Evolutionary conservation across 2,329 filamentous ascomycete species (phyloP).

Genomic region (Penicillium sp.): DNA sequence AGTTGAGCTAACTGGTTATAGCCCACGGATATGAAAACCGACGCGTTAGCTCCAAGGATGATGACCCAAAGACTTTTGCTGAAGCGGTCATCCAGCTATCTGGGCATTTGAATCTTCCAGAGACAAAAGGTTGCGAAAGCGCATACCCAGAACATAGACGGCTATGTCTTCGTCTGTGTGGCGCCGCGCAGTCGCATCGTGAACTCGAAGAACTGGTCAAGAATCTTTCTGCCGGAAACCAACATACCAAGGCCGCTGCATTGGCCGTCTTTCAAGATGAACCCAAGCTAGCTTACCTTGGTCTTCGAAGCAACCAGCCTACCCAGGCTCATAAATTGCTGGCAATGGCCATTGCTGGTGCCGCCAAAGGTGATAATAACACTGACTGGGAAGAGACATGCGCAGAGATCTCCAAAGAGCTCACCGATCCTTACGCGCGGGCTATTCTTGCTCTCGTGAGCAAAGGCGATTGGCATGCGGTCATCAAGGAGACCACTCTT

Average conservation of each 20-base stretch:
- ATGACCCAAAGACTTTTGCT: slow-evolving; percentile 24
- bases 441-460: slow-evolving; percentile 57
- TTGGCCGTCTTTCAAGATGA: slow-evolving; percentile 57
- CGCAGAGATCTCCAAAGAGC: slow-evolving; percentile 56
- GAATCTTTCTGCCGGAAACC: slow-evolving; percentile 47
- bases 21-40: slow-evolving; percentile 32
- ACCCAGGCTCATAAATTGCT: slow-evolving; percentile 52
- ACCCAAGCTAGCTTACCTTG: slow-evolving; percentile 52
- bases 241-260: slow-evolving; percentile 59
- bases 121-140: slow-evolving; percentile 48
- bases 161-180: slow-evolving; percentile 55
- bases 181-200: slow-evolving; percentile 50
- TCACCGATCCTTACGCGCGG: slow-evolving; percentile 56
- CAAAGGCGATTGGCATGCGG: slow-evolving; percentile 54
- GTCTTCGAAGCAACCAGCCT: slow-evolving; percentile 51
- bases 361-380: slow-evolving; percentile 45
- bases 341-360: slow-evolving; percentile 48
- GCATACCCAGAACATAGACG: slow-evolving; percentile 52
- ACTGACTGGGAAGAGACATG: slow-evolving; percentile 57
- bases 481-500: slow-evolving; percentile 53
- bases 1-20: slow-evolving; percentile 14
- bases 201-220: slow-evolving; percentile 47
- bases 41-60: slow-evolving; percentile 23
- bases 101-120: slow-evolving; percentile 46
- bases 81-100: slow-evolving; percentile 48